Conservation (phyloP, 306 rosid genomes). For the Fragaria vesca region DNA sequence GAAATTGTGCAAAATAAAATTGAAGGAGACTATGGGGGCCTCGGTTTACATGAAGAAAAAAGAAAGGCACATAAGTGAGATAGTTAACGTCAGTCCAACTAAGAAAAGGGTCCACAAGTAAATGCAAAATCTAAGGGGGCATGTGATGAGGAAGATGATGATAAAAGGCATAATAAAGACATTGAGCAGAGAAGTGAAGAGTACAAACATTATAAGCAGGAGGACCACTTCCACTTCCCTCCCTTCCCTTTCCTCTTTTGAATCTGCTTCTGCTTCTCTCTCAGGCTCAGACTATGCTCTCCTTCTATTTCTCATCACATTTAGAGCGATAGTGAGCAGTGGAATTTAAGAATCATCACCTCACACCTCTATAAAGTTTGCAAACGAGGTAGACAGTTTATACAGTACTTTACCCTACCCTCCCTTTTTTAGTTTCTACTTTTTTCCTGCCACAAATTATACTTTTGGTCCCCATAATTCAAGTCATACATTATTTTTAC, state of each 20-base stretch:
- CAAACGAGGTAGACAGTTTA: conserved; percentile 62
- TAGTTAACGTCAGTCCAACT: conserved; percentile 59
- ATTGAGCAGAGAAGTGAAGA: conserved; percentile 7
- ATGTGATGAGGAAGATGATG: conserved; percentile 52
- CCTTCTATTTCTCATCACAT: background rate
- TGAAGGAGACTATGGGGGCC: background rate
- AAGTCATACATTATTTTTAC: background rate
- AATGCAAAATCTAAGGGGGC: conserved; percentile 60
- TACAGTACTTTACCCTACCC: conserved; percentile 16
- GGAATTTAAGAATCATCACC: conserved; percentile 67
- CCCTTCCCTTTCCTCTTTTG: background rate
- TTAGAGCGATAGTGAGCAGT: conserved; percentile 35
- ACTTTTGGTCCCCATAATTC: background rate
- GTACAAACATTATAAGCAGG: background rate
- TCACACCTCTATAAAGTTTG: conserved; percentile 59
- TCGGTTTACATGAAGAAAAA: conserved; percentile 16
- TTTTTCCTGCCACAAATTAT: background rate
- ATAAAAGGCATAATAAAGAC: conserved; percentile 37
- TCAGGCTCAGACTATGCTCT: background rate
- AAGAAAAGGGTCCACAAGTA: conserved; percentile 49
- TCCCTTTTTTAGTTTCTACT: background rate
- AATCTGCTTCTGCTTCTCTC: background rate
- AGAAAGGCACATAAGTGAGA: conserved; percentile 20
- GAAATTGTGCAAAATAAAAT: background rate
- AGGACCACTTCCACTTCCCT: background rate